Base-by-base conservation (phyloP, 139 green algal genomes). In the Chloropicon primus region DNA sequence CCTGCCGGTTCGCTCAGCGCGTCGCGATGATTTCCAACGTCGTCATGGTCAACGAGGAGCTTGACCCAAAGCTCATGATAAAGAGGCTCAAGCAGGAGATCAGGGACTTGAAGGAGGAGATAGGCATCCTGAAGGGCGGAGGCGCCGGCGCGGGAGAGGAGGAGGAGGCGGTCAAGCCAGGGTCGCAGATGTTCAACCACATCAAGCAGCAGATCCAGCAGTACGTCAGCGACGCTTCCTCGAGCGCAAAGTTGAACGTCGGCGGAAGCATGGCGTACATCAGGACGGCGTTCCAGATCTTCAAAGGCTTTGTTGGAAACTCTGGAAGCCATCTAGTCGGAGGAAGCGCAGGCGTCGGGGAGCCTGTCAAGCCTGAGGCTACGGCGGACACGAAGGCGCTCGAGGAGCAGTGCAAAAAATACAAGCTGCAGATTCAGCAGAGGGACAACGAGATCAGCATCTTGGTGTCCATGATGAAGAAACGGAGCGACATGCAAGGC, bases 1-100 rank as follows among this genome's bases (percentile, higher is more conserved):
- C 93, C 2, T 97, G 93, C 85, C 86, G 92, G 29, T 97, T 97
- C 80, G 93, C 93, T 21, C 89, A 96, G 87, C 82, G 93, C 0
- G 90, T 97, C 71, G 91, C 93, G 26, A 90, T 93, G 80, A 84
- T 97, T 26, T 79, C 82, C 2, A 97, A 97, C 82, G 90, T 92
- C 86, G 86, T 92, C 26, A 78, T 80, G 22, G 77, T 95, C 5
- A 97, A 97, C 83, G 92, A 97, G 86, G 91, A 96, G 82, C 22
- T 96, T 22, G 93, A 97, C 82, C 91, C 90, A 3, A 75, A 27
- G 1, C 79, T 93, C 26, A 81, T 96, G 22, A 95, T 97, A 62
- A 77, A 80, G 26, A 82, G 89, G 0, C 85, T 96, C 1, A 91
- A 90, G 83, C 79, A 86, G 54, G 88, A 91, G 77, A 82, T 93